A percentile compares a stretch with the other conserved stretches of the same genome.
Evolutionary conservation across 805 yeast species (phyloP).

Genomic region (Kurtzmaniella cleridarum): DNA sequence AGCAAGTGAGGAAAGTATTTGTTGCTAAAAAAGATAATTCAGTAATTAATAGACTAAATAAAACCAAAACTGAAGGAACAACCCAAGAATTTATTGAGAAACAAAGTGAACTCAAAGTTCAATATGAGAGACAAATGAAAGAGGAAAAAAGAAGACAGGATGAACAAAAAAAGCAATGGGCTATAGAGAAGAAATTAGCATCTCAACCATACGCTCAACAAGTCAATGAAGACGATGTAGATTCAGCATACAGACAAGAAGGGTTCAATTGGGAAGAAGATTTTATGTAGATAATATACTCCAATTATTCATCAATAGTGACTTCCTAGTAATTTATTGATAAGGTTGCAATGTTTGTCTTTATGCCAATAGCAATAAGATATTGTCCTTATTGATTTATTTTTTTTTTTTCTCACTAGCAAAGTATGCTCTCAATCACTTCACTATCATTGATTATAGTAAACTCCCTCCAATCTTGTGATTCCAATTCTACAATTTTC

Average conservation of each 20-base stretch:
- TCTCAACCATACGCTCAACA: constrained; percentile 29
- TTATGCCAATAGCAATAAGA: no score
- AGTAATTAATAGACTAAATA: constrained; percentile 56
- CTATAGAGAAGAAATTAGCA: constrained; percentile 34
- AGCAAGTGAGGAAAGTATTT: constrained; percentile 46
- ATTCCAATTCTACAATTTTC: no score
- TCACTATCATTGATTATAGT: no score
- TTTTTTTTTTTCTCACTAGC: no score
- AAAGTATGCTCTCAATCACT: no score
- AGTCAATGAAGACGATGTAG: constrained; percentile 27
- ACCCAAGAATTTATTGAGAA: constrained; percentile 39
- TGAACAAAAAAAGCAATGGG: constrained; percentile 30
- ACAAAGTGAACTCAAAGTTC: constrained; percentile 24
- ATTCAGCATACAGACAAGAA: constrained; percentile 29
- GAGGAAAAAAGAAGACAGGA: constrained; percentile 33
- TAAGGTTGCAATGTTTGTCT: no score
- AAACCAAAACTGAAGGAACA: constrained; percentile 53
- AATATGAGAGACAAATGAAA: constrained; percentile 20
- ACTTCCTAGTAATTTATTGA: no score
- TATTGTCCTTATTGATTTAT: no score
- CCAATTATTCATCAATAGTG: no score
- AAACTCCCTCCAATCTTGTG: no score
- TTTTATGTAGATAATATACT: constrained; percentile 18
- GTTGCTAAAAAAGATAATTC: constrained; percentile 55
- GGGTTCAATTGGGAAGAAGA: constrained; percentile 33